Evolutionary conservation across 192 early-diverging fungal genomes (phyloP).

Genomic region (Coemansia sp.): DNA sequence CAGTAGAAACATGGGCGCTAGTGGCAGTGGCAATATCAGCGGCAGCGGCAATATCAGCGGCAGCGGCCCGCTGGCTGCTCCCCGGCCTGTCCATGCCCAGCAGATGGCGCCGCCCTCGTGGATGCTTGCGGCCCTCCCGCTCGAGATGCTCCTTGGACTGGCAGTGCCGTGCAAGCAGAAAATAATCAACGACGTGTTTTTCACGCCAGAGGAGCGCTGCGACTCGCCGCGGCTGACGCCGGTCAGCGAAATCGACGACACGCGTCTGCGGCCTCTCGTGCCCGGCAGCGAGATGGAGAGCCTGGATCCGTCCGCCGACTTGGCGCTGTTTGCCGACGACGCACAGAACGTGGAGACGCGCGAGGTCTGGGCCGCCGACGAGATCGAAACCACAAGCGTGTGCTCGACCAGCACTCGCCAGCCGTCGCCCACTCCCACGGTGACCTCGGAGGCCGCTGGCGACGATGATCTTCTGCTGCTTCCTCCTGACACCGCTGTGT

Average conservation of each 20-base stretch:
- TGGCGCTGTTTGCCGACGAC: constrained; percentile 49
- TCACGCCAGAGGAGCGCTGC: constrained; percentile 48
- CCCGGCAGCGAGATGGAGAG: constrained; percentile 37
- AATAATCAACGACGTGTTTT: constrained; percentile 54
- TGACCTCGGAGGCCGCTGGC: constrained; percentile 35
- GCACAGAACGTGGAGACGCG: constrained; percentile 27
- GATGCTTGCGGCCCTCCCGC: constrained; percentile 47
- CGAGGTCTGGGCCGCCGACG: constrained; percentile 31
- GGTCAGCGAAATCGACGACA: constrained; percentile 45
- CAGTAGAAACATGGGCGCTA: constrained; percentile 19
- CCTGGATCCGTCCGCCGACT: constrained; percentile 38
- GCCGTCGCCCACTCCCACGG: constrained; percentile 48
- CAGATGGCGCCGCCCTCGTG: constrained; percentile 42
- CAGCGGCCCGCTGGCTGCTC: constrained; percentile 40
- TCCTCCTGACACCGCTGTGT: not conserved
- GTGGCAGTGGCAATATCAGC: no score
- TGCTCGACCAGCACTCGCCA: constrained; percentile 38
- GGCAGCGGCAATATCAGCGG: no score
- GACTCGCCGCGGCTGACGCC: constrained; percentile 48
- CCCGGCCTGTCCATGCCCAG: constrained; percentile 50
- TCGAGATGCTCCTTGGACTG: constrained; percentile 45
- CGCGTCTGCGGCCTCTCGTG: constrained; percentile 28
- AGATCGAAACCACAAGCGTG: constrained; percentile 35
- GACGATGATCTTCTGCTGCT: constrained; percentile 9
- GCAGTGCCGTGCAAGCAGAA: constrained; percentile 28